Conservation (phyloP, 805 yeast genomes). For the Candida xyloterini region DNA sequence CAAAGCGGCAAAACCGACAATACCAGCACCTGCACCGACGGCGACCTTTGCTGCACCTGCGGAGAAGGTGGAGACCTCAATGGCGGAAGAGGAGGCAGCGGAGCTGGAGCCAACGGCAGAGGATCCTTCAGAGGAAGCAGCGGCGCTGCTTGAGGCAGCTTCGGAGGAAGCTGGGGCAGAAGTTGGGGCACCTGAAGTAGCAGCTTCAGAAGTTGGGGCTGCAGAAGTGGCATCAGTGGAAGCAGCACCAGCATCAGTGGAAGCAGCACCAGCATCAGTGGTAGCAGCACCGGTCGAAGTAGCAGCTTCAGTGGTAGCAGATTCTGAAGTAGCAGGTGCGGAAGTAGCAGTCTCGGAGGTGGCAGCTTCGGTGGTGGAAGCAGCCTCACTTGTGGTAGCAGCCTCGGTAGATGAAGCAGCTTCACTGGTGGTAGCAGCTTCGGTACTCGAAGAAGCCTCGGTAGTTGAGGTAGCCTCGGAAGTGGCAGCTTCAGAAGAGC, state of each 20-base stretch:
- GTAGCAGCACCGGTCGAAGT: conserved; percentile 10
- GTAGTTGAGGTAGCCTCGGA: conserved; percentile 7
- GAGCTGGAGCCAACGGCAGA: conserved; percentile 15
- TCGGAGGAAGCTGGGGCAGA: conserved; percentile 2
- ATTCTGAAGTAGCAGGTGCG: conserved; percentile 23
- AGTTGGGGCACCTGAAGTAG: background rate
- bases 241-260: conserved; percentile 9
- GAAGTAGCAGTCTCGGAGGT: background rate
- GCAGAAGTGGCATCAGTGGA: background rate
- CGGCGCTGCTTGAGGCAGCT: conserved; percentile 9
- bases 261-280: background rate
- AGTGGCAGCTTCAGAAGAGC: conserved; percentile 14
- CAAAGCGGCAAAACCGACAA: conserved; percentile 20
- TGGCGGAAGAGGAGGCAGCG: conserved; percentile 10
- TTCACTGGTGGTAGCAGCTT: background rate
- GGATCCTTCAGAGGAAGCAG: conserved; percentile 4
- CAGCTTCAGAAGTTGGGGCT: background rate
- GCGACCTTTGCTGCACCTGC: conserved; percentile 19
- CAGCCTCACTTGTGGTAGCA: background rate
- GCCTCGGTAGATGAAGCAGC: conserved; percentile 13
- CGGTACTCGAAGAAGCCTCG: conserved; percentile 17
- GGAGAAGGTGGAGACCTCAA: conserved; percentile 2
- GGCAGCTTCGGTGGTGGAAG: conserved; percentile 1
- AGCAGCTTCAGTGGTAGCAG: conserved; percentile 2
- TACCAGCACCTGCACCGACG: conserved; percentile 22